Percentiles rank a stretch among this genome's conserved stretches.
Evolutionary conservation across 352 stramenopile genomes (phyloP).

Genomic region (Thalassiosira delicatula): DNA sequence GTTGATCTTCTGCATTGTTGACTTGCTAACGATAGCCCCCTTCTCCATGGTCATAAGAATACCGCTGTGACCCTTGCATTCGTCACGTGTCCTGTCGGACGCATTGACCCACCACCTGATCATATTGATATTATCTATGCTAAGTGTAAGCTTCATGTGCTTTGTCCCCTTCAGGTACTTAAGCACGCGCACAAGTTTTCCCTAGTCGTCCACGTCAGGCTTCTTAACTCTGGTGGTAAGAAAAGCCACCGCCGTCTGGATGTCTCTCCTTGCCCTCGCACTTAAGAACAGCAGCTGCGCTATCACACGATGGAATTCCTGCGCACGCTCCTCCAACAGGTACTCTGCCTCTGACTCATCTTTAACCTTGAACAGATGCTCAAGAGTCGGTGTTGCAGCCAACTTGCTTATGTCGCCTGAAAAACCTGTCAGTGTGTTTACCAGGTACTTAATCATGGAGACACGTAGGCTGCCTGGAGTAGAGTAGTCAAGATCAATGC

Average conservation of each 20-base stretch:
- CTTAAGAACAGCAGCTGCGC: neutral
- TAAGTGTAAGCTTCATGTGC: conserved; percentile 38
- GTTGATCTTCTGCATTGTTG: conserved; percentile 42
- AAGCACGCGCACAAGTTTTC: conserved; percentile 56
- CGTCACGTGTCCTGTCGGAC: conserved; percentile 48
- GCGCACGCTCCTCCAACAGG: neutral
- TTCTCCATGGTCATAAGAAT: conserved; percentile 53
- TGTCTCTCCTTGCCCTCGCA: neutral
- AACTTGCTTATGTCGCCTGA: neutral
- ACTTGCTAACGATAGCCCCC: conserved; percentile 12
- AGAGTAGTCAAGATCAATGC: too few relatives aligned
- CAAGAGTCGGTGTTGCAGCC: neutral
- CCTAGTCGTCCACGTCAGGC: conserved; percentile 53
- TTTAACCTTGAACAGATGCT: neutral
- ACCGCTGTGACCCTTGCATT: conserved; percentile 62
- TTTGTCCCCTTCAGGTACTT: conserved; percentile 55
- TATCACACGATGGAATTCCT: neutral
- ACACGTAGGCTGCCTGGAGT: too few relatives aligned
- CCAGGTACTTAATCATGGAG: neutral
- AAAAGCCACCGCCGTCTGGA: neutral
- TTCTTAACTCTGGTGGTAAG: neutral
- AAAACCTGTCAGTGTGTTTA: neutral
- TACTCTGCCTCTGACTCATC: neutral
- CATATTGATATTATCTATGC: conserved; percentile 2
- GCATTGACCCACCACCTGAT: conserved; percentile 55